Evolutionary conservation across 805 yeast genomes (phyloP).

Genomic region (Saturnispora hagleri): DNA sequence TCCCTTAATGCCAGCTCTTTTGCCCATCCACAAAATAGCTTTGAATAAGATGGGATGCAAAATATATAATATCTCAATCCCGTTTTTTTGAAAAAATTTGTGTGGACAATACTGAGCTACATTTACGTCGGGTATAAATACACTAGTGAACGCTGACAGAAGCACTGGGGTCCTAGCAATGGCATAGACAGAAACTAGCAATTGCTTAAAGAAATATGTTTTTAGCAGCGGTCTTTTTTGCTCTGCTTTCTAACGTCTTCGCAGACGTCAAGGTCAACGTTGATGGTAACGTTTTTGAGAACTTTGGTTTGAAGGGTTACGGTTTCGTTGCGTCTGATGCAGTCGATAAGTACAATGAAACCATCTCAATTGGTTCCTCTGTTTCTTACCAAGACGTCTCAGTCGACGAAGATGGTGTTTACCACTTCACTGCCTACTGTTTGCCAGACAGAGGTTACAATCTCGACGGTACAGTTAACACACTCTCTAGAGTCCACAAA

Average conservation of each 20-base stretch:
- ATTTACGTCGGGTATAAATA: not conserved
- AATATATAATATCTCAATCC: not conserved
- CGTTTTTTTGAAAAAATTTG: not conserved
- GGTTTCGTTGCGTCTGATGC: slow-evolving; percentile 22
- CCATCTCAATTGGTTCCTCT: slow-evolving; percentile 28
- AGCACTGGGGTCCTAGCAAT: not conserved
- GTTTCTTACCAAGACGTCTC: slow-evolving; percentile 20
- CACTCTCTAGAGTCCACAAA: slow-evolving; percentile 21
- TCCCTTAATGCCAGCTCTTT: not conserved
- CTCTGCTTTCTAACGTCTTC: slow-evolving; percentile 4
- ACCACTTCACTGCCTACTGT: slow-evolving; percentile 23
- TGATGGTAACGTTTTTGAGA: slow-evolving; percentile 19
- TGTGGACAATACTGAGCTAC: not conserved
- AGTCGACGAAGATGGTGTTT: slow-evolving; percentile 17
- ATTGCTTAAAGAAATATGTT: not conserved
- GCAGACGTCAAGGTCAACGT: slow-evolving; percentile 15
- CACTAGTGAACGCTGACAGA: not conserved
- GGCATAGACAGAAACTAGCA: not conserved
- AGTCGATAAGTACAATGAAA: slow-evolving; percentile 24
- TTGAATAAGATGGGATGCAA: not conserved
- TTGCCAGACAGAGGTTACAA: slow-evolving; percentile 30
- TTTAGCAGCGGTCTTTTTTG: slow-evolving; percentile 5
- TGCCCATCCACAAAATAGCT: not conserved
- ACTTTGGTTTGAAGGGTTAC: slow-evolving; percentile 24
- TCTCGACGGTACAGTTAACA: slow-evolving; percentile 25